Evolutionary conservation across 2,329 filamentous ascomycete species (phyloP).

Genomic region (Dothiorella sarmentorum): DNA sequence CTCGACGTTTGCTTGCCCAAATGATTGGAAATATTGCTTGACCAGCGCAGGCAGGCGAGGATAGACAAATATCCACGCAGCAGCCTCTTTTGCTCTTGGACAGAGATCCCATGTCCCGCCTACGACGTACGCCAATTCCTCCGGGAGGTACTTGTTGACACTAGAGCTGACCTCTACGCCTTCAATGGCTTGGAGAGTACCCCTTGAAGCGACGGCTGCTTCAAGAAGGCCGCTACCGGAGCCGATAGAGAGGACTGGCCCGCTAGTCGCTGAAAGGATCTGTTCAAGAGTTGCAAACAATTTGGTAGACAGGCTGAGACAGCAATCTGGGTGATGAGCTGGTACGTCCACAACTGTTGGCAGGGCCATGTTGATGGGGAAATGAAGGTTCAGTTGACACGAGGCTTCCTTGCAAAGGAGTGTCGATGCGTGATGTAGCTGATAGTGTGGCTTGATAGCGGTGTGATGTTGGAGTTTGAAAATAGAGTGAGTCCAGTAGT

Average conservation of each 20-base stretch:
- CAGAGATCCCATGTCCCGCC: conserved; percentile 44
- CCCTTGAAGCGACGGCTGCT: conserved; percentile 34
- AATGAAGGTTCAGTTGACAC: neutral
- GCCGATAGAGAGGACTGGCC: conserved; percentile 44
- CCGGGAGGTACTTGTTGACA: conserved; percentile 44
- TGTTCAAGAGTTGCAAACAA: conserved; percentile 28
- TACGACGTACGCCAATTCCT: conserved; percentile 42
- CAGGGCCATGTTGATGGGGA: neutral
- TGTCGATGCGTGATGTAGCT: neutral
- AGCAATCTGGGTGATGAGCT: conserved; percentile 31
- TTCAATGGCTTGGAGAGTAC: conserved; percentile 32
- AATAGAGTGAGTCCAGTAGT: neutral
- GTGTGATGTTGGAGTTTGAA: neutral
- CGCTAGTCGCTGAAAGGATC: conserved; percentile 27
- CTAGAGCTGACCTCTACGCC: conserved; percentile 48
- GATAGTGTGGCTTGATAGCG: neutral
- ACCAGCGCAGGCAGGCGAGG: conserved; percentile 48
- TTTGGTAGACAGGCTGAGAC: conserved; percentile 33
- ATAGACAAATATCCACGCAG: conserved; percentile 53
- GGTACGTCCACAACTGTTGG: conserved; percentile 21
- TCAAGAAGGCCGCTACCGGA: conserved; percentile 53
- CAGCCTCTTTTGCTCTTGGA: conserved; percentile 40
- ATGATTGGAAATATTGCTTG: conserved; percentile 41
- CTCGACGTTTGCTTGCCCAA: conserved; percentile 30
- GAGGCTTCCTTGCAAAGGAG: neutral